Evolutionary conservation across 306 rosid species (phyloP), one percentile per base, ranked within the genome.

Genomic region (Cicer arietinum): DNA sequence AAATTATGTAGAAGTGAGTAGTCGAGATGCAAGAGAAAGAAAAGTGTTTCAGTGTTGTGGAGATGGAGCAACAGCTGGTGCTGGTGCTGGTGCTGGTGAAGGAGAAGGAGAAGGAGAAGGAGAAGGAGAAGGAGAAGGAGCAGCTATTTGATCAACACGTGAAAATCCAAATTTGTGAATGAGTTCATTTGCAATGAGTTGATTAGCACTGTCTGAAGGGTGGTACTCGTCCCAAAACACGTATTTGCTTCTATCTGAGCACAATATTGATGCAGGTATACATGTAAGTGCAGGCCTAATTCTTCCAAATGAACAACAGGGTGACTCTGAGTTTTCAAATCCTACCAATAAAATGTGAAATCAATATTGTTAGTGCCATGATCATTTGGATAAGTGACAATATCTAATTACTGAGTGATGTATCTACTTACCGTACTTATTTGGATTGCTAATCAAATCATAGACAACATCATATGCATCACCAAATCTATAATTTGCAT

Each of bases 181-280:
- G 79, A 92, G 97, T 81, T 92, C 98, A 10, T 67, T 85, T 1
- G 99, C 97, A 84, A 94, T 83, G 0, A 92, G 13, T 78, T 89
- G 87, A 74, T 89, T 94, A 41, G 99, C 99, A 45, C 79, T 83
- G 76, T 94, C 99, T 0, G 96, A 73, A 2, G 99, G 99, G 80
- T 94, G 99, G 51, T 94, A 94, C 73, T 94, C 99, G 64, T 94
- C 99, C 99, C 98, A 94, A 75, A 94, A 94, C 62, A 94, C 91
- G 48, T 94, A 92, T 65, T 94, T 92, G 85, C 99, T 94, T 86
- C 99, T 90, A 60, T 94, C 96, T 67, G 72, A 79, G 81, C 99
- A 94, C 78, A 94, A 53, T 39, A 66, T 74, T 53, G 99, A 94
- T 50, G 93, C 97, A 2, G 99, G 99, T 8, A 88, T 40, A 50